Conservation (phyloP, 805 yeast species). For the Wickerhamiella sorbophila region DNA sequence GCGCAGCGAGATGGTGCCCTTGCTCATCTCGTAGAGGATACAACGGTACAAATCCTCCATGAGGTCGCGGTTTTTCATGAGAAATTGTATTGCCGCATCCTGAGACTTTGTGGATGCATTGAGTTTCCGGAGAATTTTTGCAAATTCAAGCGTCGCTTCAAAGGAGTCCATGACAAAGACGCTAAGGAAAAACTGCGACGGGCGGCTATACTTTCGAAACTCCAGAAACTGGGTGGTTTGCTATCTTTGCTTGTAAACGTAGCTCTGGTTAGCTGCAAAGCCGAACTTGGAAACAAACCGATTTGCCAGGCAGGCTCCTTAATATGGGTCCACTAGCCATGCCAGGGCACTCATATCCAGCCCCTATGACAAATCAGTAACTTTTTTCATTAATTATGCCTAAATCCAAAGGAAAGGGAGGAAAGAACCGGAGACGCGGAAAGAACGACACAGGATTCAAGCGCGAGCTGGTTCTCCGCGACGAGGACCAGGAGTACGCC, state of each 20-base stretch:
- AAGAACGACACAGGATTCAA: slow-evolving; percentile 89
- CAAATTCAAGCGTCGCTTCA: slow-evolving; percentile 67
- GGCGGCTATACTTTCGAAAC: too few species aligned
- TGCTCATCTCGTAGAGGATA: slow-evolving; percentile 43
- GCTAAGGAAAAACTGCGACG: background rate
- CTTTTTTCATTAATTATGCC: slow-evolving; percentile 36
- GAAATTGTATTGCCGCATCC: slow-evolving; percentile 18
- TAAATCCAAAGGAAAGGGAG: slow-evolving; percentile 60
- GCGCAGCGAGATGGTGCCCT: slow-evolving; percentile 36
- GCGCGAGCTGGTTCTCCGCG: slow-evolving; percentile 83
- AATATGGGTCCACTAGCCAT: too few species aligned
- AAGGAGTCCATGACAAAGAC: slow-evolving; percentile 59
- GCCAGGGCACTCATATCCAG: too few species aligned
- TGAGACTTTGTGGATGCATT: slow-evolving; percentile 38
- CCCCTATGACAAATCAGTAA: background rate
- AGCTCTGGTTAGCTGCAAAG: too few species aligned
- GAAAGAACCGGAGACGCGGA: slow-evolving; percentile 87
- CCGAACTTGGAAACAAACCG: too few species aligned
- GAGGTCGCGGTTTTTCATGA: slow-evolving; percentile 32
- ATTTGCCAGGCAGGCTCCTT: too few species aligned
- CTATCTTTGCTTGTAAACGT: too few species aligned
- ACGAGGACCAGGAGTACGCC: slow-evolving; percentile 97
- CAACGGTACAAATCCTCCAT: slow-evolving; percentile 58
- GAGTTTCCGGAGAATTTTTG: slow-evolving; percentile 47
- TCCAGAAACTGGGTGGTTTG: too few species aligned